These are phyloP conservation scores for slime mould (Dictyostelium discoideum) DNA, from an alignment of 78 protist species.

Conservation along the genomic window DNA sequence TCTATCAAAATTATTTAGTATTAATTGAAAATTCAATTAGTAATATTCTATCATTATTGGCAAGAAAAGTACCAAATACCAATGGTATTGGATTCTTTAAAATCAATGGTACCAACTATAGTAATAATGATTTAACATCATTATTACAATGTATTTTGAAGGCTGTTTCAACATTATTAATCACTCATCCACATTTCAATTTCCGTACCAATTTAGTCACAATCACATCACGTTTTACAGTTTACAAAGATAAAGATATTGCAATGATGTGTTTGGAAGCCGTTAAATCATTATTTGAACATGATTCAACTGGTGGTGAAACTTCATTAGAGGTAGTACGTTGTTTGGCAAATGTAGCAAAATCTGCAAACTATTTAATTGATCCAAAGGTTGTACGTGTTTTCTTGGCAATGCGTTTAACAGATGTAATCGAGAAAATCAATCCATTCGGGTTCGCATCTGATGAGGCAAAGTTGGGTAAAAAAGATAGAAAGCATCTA, in stretches of 20 bases:
- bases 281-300: constrained; percentile 1
- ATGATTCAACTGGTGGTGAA: constrained; percentile 71
- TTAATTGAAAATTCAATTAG: constrained; percentile 58
- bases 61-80: not conserved
- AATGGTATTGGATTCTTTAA: constrained; percentile 21
- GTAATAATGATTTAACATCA: not conserved
- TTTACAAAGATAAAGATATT: constrained; percentile 25
- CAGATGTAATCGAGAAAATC: constrained; percentile 51
- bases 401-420: constrained; percentile 35
- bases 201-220: constrained; percentile 62
- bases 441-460: constrained; percentile 61
- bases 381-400: constrained; percentile 46
- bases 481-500: constrained; percentile 7
- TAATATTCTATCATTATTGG: not conserved
- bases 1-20: constrained; percentile 71
- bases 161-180: not conserved
- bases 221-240: constrained; percentile 32
- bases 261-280: constrained; percentile 16
- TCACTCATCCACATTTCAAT: constrained; percentile 63
- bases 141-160: constrained; percentile 7
- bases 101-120: not conserved
- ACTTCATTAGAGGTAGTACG: constrained; percentile 44
- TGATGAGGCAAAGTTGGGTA: not conserved
- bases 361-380: constrained; percentile 36
- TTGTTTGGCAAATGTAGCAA: constrained; percentile 64